Percentiles rank a stretch among this genome's conserved stretches.
Evolutionary conservation across 305 asterid species (phyloP).

Genomic region (Fraxinus nigra): DNA sequence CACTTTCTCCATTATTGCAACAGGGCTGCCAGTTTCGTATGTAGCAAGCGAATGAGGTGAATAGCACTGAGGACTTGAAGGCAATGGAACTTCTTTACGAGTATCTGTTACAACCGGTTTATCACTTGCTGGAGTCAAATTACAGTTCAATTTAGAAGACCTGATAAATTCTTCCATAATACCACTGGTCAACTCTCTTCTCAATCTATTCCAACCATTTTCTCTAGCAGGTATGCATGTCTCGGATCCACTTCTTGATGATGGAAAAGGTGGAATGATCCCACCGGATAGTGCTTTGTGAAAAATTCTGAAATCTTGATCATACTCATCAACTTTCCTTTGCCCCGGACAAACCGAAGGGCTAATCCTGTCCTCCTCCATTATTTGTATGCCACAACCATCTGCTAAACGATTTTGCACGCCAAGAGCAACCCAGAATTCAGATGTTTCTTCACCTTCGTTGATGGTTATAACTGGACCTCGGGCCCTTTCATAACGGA

Average conservation of each 20-base stretch:
- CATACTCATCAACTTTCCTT: conserved; percentile 57
- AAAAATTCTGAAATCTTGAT: conserved; percentile 76
- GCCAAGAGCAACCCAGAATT: conserved; percentile 66
- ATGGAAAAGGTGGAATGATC: conserved; percentile 71
- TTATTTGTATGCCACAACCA: background rate
- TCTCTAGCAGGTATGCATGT: conserved; percentile 68
- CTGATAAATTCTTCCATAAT: conserved; percentile 49
- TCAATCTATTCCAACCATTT: conserved; percentile 71
- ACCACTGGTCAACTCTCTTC: conserved; percentile 50
- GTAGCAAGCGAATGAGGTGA: conserved; percentile 52
- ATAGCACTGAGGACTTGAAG: conserved; percentile 34
- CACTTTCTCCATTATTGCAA: conserved; percentile 31
- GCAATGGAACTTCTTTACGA: conserved; percentile 26
- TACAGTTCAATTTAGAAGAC: conserved; percentile 37
- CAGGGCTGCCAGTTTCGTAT: conserved; percentile 44
- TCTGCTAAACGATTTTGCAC: conserved; percentile 27
- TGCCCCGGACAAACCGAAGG: conserved; percentile 18
- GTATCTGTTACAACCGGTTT: conserved; percentile 22
- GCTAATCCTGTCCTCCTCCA: background rate
- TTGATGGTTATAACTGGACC: conserved; percentile 55
- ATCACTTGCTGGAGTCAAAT: conserved; percentile 20
- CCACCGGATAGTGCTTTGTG: conserved; percentile 75
- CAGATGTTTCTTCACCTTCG: conserved; percentile 73
- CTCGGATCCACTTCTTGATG: conserved; percentile 57
- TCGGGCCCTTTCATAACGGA: conserved; percentile 65